Base-by-base conservation (phyloP, 495 filamentous ascomycete genomes). In the Podospora appendiculata region DNA sequence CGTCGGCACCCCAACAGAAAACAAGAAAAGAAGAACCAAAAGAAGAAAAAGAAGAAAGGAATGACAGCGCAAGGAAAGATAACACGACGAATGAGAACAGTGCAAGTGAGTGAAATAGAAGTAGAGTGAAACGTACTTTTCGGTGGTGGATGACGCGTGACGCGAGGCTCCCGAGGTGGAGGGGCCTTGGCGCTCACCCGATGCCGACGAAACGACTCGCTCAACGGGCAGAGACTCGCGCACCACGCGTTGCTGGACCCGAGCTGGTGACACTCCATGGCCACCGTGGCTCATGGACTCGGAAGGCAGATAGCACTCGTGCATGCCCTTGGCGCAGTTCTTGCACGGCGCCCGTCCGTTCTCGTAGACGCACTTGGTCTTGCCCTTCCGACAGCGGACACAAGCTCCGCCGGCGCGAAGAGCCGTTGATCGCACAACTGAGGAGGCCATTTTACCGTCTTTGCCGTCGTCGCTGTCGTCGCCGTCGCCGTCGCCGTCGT, bases 261-360 rank as follows among this genome's bases (percentile, higher is more conserved):
- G 60, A 35, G 62, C 65, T 2, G 66, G 66, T 41, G 66, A 67
- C 6, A 67, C 62, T 43, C 66, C 66, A 52, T 75, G 72, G 52
- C 73, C 73, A 49, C 74, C 72, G 50, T 74, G 73, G 59, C 68
- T 66, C 68, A 74, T 72, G 17, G 66, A 69, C 63, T 78, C 74
- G 10, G 73, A 76, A 16, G 74, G 74, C 4, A 78, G 62, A 58
- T 78, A 78, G 58, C 74, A 78, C 47, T 78, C 74, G 57, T 78
- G 74, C 67, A 76, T 66, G 48, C 74, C 74, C 56, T 78, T 78
- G n/a, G 74, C 71, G 58, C 74, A 78, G 60, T 78, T 78, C 57
- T 71, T 71, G 61, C 74, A 78, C 16, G 74, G 74, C 13, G 74
- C 72, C 39, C 71, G 55, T 44, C 74, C 74, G 55, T 72, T 76